Evolutionary conservation across 2,329 filamentous ascomycete species (phyloP), one percentile per base, ranked within the genome.

Genomic region (Trichoderma sp.): DNA sequence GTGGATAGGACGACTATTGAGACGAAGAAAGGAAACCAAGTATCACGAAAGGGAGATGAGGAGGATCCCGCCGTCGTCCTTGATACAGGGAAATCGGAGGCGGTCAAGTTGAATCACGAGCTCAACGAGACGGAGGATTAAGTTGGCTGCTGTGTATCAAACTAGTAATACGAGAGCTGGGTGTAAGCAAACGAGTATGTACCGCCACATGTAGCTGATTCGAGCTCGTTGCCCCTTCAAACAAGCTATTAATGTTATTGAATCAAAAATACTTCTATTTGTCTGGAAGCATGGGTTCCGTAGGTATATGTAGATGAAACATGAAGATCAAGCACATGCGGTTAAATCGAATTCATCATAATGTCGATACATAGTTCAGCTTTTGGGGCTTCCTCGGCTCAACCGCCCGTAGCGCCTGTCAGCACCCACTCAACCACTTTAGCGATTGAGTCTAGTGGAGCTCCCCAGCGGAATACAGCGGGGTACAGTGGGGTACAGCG

Each of bases 51-150:
- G 14, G 82, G 82, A 5, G 71, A 79, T 7, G 68, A 76, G 0
- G 77, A 82, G 10, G 81, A 83, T 11, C 82, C 82, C 2, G 82
- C 81, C 0, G 81, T 83, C 4, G 75, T 83, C 3, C 58, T 83
- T 3, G 81, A 82, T 49, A 76, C 80, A 0, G 80, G 81, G 3
- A 82, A 81, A 70, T 81, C 79, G 1, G 82, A 82, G 71, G 81
- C 79, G 0, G 76, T 83, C 60, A 83, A 83, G 75, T 70, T 76
- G 24, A 76, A 70, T 5, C 81, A 83, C 43, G 81, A 83, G 72
- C 64, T 83, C 55, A 79, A 82, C 30, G 74, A 74, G 30, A 56
- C 56, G 14, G 54, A 61, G 28, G 37, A 51, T 30, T 60, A 51
- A 63, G 16, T 55, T 11, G 0, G 3, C 34, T n/a, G 5, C 14